Evolutionary conservation across 1,284 basidiomycete species (phyloP).

Genomic region (Cryptococcus sp.): DNA sequence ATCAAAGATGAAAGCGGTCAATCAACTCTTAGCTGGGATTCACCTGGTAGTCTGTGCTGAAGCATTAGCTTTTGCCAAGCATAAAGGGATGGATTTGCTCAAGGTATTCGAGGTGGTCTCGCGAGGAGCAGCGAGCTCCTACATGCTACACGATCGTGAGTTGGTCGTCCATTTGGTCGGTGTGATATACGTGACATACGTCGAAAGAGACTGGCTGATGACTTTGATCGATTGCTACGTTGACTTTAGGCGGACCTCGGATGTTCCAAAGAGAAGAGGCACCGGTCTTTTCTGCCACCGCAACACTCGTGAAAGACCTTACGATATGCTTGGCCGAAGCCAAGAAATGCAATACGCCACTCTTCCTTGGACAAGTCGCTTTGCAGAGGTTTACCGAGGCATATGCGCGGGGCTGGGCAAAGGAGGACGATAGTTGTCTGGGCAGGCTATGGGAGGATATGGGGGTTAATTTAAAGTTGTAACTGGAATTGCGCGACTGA

Average conservation of each 20-base stretch:
- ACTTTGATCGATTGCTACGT: too few relatives aligned
- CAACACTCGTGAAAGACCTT: slow-evolving; percentile 40
- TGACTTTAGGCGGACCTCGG: slow-evolving; percentile 29
- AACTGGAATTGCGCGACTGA: background rate
- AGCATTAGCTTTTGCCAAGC: slow-evolving; percentile 47
- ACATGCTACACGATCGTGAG: slow-evolving; percentile 46
- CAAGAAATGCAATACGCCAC: slow-evolving; percentile 33
- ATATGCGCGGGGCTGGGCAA: slow-evolving; percentile 25
- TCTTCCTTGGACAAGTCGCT: slow-evolving; percentile 40
- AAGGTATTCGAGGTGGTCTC: slow-evolving; percentile 45
- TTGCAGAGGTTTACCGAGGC: slow-evolving; percentile 37
- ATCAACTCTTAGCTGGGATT: slow-evolving; percentile 46
- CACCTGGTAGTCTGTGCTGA: slow-evolving; percentile 51
- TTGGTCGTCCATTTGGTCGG: background rate
- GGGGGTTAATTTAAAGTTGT: slow-evolving; percentile 20
- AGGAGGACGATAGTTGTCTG: slow-evolving; percentile 38
- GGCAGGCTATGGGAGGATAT: slow-evolving; percentile 38
- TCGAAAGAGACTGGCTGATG: background rate
- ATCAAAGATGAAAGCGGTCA: slow-evolving; percentile 42
- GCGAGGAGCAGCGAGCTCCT: slow-evolving; percentile 41
- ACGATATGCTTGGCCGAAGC: slow-evolving; percentile 38
- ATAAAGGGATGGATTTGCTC: slow-evolving; percentile 45
- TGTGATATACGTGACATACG: background rate
- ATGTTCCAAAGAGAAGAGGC: slow-evolving; percentile 29
- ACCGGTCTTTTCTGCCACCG: slow-evolving; percentile 25